Evolutionary conservation across 768 basidiomycete genomes (phyloP), one percentile per base, ranked within the genome.

Genomic region (Naganishia kalamii): DNA sequence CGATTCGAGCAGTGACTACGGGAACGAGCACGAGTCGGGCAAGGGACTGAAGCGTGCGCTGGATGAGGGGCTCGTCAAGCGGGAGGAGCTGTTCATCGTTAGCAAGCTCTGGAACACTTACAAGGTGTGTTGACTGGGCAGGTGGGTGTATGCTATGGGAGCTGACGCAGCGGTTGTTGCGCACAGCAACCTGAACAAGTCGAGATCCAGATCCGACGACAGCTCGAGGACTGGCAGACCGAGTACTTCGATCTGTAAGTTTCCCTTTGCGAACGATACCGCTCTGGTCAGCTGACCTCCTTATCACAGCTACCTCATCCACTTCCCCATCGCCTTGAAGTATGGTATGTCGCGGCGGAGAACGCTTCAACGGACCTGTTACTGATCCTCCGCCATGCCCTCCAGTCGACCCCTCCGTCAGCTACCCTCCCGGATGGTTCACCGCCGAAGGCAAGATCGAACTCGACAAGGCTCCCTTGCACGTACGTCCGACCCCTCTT

Each of bases 31-130:
- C 72, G 86, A 91, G 77, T 87, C 66, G 12, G 72, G 72, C 8
- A 43, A 70, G 47, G 72, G 72, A 3, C 40, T 73, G 13, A 37
- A 48, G 29, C 61, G 69, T 17, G 72, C 72, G 3, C 54, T 73
- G 37, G 57, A 70, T 29, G 72, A 70, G 37, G 89, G 91, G 15
- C 74, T 92, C 40, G 87, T 94, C 65, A 90, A 88, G 79, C 84
- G 92, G 37, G 88, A 91, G 77, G 91, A 94, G 13, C 80, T 94
- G 32, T 90, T 88, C 78, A 87, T 93, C 70, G 90, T 89, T 57
- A 89, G 88, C 69, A 92, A 92, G 84, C 81, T 92, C 37, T 92
- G 90, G 91, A 92, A 92, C 79, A 89, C 88, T 5, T 89, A 87
- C 81, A 67, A 67, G 66, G 66, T 67, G 40, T 41, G 66, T 35